Evolutionary conservation across 2,329 filamentous ascomycete species (phyloP).

Genomic region (Sporothrix inflata): DNA sequence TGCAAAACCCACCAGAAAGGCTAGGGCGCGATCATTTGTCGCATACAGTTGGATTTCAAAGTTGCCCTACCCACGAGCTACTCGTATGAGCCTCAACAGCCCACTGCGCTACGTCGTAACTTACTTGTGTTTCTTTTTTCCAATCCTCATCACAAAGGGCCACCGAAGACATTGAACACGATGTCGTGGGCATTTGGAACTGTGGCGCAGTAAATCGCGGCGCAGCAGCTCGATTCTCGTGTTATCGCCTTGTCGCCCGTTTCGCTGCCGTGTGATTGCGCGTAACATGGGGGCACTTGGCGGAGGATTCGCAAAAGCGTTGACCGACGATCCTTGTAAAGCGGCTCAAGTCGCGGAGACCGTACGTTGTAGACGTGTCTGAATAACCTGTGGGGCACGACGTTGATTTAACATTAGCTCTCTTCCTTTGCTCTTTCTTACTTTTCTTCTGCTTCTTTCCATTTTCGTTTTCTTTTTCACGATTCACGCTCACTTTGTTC

Average conservation of each 20-base stretch:
- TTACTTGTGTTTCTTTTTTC: background rate
- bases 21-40: too few species aligned
- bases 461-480: background rate
- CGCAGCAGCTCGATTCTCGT: background rate
- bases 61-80: background rate
- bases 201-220: background rate
- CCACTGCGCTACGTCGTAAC: background rate
- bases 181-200: background rate
- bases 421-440: background rate
- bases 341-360: background rate
- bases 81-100: background rate
- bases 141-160: background rate
- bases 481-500: background rate
- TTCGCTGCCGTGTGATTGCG: background rate
- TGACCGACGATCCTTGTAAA: conserved; percentile 5
- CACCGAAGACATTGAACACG: background rate
- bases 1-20: background rate
- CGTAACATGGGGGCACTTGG: too few species aligned
- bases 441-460: background rate
- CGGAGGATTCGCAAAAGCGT: background rate
- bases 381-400: background rate
- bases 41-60: background rate
- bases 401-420: background rate
- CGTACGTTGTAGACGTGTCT: background rate
- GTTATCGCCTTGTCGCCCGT: too few species aligned